A percentile compares a stretch with the other conserved stretches of the same genome.
Conservation (phyloP, 2,329 filamentous ascomycete species). For the Pyricularia grisea region DNA sequence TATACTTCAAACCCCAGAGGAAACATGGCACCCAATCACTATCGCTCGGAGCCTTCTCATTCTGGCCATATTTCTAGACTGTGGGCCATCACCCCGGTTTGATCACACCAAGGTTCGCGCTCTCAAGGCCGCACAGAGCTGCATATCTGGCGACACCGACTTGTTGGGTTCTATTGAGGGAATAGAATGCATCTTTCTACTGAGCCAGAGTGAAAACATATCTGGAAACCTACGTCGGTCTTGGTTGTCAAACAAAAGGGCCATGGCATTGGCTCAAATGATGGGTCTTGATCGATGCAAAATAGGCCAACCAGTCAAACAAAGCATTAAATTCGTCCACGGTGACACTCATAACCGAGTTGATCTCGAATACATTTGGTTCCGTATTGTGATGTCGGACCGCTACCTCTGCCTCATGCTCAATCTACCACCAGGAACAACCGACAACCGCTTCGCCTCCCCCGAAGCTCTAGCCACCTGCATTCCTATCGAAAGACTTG, state of each 20-base stretch:
- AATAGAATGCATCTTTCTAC: conserved; percentile 39
- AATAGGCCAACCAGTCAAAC: conserved; percentile 4
- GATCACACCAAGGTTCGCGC: conserved; percentile 1
- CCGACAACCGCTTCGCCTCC: conserved; percentile 17
- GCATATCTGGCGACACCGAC: conserved; percentile 36
- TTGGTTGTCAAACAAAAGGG: conserved; percentile 34
- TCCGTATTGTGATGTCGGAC: conserved; percentile 32
- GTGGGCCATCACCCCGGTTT: conserved; percentile 9
- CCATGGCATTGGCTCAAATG: conserved; percentile 21
- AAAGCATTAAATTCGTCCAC: conserved; percentile 15
- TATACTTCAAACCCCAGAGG: conserved; percentile 21
- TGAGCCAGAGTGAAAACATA: conserved; percentile 35
- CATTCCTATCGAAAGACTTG: conserved; percentile 22
- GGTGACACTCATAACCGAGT: conserved; percentile 16
- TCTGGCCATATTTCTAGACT: conserved; percentile 21
- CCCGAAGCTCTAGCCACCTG: conserved; percentile 18
- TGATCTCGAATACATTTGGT: conserved; percentile 31
- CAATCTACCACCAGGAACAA: conserved; percentile 30
- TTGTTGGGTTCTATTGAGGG: conserved; percentile 35
- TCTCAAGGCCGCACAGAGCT: conserved; percentile 9
- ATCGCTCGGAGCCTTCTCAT: conserved; percentile 24
- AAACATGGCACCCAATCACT: conserved; percentile 21
- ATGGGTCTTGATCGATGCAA: conserved; percentile 7
- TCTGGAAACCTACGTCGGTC: conserved; percentile 33
- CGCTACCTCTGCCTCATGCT: conserved; percentile 38